Conservation (phyloP, 2,329 filamentous ascomycete species). For the Pseudogymnoascus sp. region DNA sequence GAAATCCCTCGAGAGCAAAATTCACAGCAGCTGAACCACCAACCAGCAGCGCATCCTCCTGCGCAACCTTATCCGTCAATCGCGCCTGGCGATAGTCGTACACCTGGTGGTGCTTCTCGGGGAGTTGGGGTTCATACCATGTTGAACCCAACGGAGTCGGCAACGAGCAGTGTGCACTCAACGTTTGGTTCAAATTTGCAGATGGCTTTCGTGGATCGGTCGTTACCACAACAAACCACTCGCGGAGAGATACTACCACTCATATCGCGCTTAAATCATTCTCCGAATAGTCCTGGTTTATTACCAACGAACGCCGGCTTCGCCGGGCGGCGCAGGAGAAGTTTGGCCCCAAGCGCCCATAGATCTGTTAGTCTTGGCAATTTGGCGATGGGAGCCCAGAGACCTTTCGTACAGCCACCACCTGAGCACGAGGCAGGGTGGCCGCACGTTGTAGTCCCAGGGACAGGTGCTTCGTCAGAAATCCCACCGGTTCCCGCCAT, state of each 20-base stretch:
- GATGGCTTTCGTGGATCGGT: background rate
- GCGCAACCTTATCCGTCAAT: conserved; percentile 15
- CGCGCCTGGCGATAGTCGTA: conserved; percentile 16
- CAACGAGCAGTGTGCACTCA: background rate
- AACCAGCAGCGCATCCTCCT: conserved; percentile 2
- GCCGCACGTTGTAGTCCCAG: conserved; percentile 35
- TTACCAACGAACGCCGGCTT: background rate
- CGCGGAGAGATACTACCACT: background rate
- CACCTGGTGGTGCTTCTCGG: conserved; percentile 19
- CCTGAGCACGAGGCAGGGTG: conserved; percentile 25
- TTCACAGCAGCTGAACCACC: background rate
- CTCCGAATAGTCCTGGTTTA: background rate
- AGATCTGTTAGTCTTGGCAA: conserved; percentile 43
- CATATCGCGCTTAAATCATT: background rate
- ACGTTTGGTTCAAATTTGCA: background rate
- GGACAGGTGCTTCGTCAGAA: conserved; percentile 29
- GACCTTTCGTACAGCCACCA: background rate
- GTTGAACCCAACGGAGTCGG: conserved; percentile 24
- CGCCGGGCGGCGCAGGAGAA: conserved; percentile 30
- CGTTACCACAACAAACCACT: background rate
- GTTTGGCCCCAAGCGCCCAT: conserved; percentile 51
- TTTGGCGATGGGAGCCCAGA: conserved; percentile 23
- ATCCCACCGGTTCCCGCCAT: conserved; percentile 35
- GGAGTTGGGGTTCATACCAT: conserved; percentile 30
- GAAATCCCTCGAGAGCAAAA: background rate